Conservation (phyloP, 106 monocot genomes). For the Dendrobium nobile region DNA sequence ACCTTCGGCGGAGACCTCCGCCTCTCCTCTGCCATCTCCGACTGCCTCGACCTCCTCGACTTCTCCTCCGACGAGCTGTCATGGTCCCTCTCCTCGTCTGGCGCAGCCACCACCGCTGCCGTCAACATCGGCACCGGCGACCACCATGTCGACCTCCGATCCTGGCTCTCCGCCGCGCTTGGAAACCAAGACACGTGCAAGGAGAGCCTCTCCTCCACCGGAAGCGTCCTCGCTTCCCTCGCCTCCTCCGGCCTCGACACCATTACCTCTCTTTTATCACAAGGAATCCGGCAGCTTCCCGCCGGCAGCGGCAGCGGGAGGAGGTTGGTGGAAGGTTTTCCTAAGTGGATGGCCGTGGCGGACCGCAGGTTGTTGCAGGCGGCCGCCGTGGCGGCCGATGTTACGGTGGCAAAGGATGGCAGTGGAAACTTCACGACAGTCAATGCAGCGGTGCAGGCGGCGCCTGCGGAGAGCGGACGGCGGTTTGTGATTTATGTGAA, state of each 20-base stretch:
- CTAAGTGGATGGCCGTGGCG: constrained; percentile 37
- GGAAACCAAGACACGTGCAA: constrained; percentile 69
- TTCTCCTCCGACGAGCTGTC: constrained; percentile 71
- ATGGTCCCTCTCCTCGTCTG: constrained; percentile 28
- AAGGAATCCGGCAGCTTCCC: constrained; percentile 15
- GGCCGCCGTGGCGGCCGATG: constrained; percentile 23
- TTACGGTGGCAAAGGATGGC: constrained; percentile 77
- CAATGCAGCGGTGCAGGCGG: constrained; percentile 47
- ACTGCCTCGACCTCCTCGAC: constrained; percentile 94
- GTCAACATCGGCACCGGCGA: constrained; percentile 9
- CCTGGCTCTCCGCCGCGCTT: constrained; percentile 69
- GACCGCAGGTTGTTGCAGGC: constrained; percentile 50
- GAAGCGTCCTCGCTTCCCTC: constrained; percentile 23
- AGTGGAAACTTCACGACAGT: constrained; percentile 71
- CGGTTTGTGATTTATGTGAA: constrained; percentile 72
- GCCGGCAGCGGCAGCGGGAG: background rate
- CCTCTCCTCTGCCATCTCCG: constrained; percentile 71
- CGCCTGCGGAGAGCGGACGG: constrained; percentile 37
- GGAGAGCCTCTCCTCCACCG: constrained; percentile 39
- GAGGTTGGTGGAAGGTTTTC: constrained; percentile 23
- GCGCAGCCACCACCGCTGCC: background rate
- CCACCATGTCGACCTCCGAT: constrained; percentile 22
- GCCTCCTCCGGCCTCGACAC: constrained; percentile 26
- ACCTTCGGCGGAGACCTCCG: constrained; percentile 47
- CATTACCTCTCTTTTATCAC: constrained; percentile 30